phyloP scores from a whole-genome alignment of 2,329 filamentous ascomycete genomes.

The Plectosphaerella cucumerina region DNA sequence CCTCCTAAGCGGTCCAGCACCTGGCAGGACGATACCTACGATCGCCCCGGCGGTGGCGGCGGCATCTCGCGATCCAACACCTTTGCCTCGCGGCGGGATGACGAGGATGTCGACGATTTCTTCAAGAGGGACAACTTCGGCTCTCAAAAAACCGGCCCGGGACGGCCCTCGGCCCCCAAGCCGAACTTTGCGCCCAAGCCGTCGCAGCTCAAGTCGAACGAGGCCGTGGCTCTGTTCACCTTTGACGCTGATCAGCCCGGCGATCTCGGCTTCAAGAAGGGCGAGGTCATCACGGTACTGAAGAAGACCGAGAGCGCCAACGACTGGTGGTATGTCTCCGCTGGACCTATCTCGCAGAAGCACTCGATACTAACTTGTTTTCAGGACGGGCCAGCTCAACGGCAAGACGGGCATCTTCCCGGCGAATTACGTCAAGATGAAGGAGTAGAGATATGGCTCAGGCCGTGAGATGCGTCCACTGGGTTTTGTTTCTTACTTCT shows the following conservation, averaged over 20 bases:
- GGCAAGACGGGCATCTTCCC: slow-evolving; percentile 88
- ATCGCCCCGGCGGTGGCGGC: slow-evolving; percentile 44
- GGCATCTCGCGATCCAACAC: slow-evolving; percentile 48
- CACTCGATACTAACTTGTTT: background rate
- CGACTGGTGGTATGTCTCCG: slow-evolving; percentile 77
- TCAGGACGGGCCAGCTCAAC: slow-evolving; percentile 83
- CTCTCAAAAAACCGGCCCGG: slow-evolving; percentile 55
- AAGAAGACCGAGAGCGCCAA: slow-evolving; percentile 93
- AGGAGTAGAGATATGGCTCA: slow-evolving; percentile 29
- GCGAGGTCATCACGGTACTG: slow-evolving; percentile 88
- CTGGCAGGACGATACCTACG: slow-evolving; percentile 74
- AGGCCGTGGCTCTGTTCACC: slow-evolving; percentile 86
- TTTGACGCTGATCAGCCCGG: slow-evolving; percentile 93
- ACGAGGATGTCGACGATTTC: slow-evolving; percentile 45
- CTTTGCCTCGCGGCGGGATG: slow-evolving; percentile 35
- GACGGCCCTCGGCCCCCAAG: slow-evolving; percentile 81
- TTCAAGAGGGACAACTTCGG: slow-evolving; percentile 35
- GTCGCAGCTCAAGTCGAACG: slow-evolving; percentile 59
- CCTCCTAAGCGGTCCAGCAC: slow-evolving; percentile 61
- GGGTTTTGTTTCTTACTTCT: no score
- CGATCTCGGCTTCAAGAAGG: slow-evolving; percentile 90
- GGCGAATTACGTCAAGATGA: slow-evolving; percentile 71
- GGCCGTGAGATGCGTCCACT: no score
- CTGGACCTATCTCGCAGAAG: background rate
- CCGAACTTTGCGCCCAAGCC: slow-evolving; percentile 69